phyloP scores from a whole-genome alignment of 2,329 filamentous ascomycete genomes.

The Ceratocystis destructans region DNA sequence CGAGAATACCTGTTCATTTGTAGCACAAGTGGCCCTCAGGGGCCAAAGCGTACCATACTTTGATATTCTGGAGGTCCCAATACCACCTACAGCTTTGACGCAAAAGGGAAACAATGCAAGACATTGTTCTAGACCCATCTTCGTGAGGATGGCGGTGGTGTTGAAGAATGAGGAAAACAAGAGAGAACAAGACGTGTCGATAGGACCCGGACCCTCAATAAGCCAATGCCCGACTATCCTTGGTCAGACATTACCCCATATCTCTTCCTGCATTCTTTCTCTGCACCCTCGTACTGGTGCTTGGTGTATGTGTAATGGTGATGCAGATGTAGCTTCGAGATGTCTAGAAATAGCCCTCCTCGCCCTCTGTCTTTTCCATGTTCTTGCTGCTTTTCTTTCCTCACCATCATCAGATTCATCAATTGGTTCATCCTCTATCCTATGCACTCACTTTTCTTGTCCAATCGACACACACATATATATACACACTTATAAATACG shows the following conservation, averaged over 20 bases:
- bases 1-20: neutral
- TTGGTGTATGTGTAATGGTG: too few relatives aligned
- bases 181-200: neutral
- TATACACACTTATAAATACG: neutral
- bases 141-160: neutral
- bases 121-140: neutral
- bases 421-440: neutral
- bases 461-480: too few relatives aligned
- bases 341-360: slow-evolving; percentile 4
- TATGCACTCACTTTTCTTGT: neutral
- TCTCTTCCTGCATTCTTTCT: neutral
- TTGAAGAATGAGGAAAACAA: neutral
- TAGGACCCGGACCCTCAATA: neutral
- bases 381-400: neutral
- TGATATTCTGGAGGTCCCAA: neutral
- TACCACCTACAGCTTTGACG: neutral
- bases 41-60: neutral
- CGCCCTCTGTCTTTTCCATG: neutral
- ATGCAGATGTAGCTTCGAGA: neutral
- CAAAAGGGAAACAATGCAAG: neutral
- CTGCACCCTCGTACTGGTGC: neutral
- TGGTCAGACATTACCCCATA: neutral
- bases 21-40: neutral
- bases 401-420: neutral
- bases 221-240: neutral